These are phyloP conservation scores for Ceratocystis harringtonii DNA, from an alignment of 2,329 filamentous ascomycete genomes.

Conservation along the genomic window DNA sequence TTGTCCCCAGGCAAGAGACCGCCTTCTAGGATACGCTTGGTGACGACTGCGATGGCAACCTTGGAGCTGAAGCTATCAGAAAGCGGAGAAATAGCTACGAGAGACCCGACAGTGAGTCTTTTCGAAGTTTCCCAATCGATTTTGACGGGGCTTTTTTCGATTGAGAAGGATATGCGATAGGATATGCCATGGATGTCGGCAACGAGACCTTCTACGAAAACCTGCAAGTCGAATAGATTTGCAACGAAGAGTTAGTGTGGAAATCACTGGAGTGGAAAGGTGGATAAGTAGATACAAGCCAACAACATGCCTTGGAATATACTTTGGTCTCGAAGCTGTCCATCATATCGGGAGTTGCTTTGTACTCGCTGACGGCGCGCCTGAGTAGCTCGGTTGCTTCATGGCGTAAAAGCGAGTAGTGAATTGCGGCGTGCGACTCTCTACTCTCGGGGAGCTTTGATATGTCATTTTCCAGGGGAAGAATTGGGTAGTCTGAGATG, in stretches of 20 bases:
- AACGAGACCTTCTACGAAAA: constrained; percentile 49
- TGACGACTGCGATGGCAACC: constrained; percentile 58
- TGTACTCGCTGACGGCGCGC: constrained; percentile 45
- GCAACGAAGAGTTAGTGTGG: not conserved
- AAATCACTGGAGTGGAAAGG: not conserved
- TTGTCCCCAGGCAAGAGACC: constrained; percentile 41
- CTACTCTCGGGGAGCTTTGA: constrained; percentile 43
- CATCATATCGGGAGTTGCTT: constrained; percentile 34
- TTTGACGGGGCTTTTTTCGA: constrained; percentile 45
- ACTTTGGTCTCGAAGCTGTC: constrained; percentile 47
- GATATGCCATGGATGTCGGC: constrained; percentile 49
- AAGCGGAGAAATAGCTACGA: constrained; percentile 38
- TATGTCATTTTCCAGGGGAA: constrained; percentile 38
- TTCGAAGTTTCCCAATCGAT: constrained; percentile 48
- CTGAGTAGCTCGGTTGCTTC: constrained; percentile 58
- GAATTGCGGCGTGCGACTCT: constrained; percentile 52
- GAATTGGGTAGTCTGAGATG: constrained; percentile 23
- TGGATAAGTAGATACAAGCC: not conserved
- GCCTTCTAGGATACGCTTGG: constrained; percentile 46
- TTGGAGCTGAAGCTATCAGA: constrained; percentile 47
- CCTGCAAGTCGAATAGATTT: constrained; percentile 29
- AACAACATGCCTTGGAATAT: constrained; percentile 51
- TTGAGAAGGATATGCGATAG: constrained; percentile 55
- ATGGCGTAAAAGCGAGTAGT: constrained; percentile 63
- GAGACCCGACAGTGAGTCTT: constrained; percentile 36